Evolutionary conservation across 192 early-diverging fungal genomes (phyloP).

Genomic region (Backusella westeae): DNA sequence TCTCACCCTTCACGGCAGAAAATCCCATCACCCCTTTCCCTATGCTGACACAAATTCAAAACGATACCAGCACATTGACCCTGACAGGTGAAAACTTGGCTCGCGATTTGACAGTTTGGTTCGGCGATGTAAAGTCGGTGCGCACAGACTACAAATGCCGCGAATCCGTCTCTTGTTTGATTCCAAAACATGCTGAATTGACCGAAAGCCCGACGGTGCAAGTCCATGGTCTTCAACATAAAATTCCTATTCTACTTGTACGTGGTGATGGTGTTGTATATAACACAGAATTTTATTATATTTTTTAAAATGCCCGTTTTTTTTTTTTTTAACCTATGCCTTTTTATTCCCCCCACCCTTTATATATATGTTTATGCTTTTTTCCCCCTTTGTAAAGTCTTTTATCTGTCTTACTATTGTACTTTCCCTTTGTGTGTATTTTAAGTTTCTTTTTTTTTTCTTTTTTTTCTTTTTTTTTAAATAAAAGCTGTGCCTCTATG

Average conservation of each 20-base stretch:
- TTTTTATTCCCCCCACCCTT: neutral
- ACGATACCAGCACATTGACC: constrained; percentile 37
- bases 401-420: neutral
- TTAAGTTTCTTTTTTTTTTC: neutral
- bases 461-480: neutral
- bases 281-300: constrained; percentile 29
- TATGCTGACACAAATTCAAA: constrained; percentile 17
- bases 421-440: neutral
- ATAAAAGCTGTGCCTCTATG: neutral
- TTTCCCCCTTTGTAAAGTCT: neutral
- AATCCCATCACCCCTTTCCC: neutral
- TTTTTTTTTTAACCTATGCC: neutral
- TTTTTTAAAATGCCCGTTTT: constrained; percentile 10
- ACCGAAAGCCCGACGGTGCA: constrained; percentile 11
- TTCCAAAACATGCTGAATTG: constrained; percentile 32
- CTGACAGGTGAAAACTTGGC: constrained; percentile 67
- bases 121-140: constrained; percentile 56
- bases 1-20: constrained; percentile 9
- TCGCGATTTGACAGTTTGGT: constrained; percentile 65
- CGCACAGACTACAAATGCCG: constrained; percentile 45
- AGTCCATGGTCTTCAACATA: constrained; percentile 1
- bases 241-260: constrained; percentile 30
- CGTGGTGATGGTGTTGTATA: constrained; percentile 38
- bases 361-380: neutral
- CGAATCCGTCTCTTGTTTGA: constrained; percentile 38